Percentiles rank a stretch among this genome's conserved stretches.
Evolutionary conservation across 2,329 filamentous ascomycete genomes (phyloP).

Genomic region (Verticillium nonalfalfae): DNA sequence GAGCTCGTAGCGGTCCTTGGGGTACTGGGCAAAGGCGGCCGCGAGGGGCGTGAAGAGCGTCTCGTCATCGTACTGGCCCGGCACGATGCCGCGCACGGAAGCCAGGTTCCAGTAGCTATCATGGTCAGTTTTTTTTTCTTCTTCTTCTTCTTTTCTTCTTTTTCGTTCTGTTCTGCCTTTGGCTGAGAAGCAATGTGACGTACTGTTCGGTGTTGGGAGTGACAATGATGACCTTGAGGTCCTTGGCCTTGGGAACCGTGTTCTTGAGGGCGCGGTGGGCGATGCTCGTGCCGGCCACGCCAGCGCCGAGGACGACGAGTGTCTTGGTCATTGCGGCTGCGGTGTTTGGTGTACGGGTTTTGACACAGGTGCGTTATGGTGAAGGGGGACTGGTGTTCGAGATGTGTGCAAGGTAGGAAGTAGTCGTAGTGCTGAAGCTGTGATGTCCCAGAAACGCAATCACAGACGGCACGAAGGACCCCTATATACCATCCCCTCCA

Average conservation of each 20-base stretch:
- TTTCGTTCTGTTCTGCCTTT: too few relatives aligned
- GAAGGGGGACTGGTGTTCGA: too few relatives aligned
- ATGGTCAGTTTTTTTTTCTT: background rate
- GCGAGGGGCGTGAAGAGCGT: conserved; percentile 39
- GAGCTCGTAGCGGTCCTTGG: conserved; percentile 37
- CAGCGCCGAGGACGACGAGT: conserved; percentile 45
- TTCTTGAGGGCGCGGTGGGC: conserved; percentile 47
- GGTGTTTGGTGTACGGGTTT: background rate
- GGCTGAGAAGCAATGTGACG: background rate
- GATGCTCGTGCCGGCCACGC: conserved; percentile 42
- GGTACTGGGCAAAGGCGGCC: conserved; percentile 37
- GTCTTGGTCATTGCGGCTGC: conserved; percentile 35
- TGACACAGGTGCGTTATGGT: too few relatives aligned
- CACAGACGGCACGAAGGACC: too few relatives aligned
- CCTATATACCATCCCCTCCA: too few relatives aligned
- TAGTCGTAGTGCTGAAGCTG: too few relatives aligned
- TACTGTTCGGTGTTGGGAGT: conserved; percentile 35
- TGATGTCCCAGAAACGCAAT: too few relatives aligned
- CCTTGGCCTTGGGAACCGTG: conserved; percentile 30
- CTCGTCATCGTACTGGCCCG: conserved; percentile 37
- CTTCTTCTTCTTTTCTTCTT: too few relatives aligned
- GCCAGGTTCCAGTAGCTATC: conserved; percentile 52
- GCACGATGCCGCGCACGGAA: conserved; percentile 46
- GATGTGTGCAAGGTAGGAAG: too few relatives aligned
- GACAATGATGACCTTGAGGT: conserved; percentile 45